phyloP scores from a whole-genome alignment of 1,139 yeast species.

The Debaryomyces sp. region DNA sequence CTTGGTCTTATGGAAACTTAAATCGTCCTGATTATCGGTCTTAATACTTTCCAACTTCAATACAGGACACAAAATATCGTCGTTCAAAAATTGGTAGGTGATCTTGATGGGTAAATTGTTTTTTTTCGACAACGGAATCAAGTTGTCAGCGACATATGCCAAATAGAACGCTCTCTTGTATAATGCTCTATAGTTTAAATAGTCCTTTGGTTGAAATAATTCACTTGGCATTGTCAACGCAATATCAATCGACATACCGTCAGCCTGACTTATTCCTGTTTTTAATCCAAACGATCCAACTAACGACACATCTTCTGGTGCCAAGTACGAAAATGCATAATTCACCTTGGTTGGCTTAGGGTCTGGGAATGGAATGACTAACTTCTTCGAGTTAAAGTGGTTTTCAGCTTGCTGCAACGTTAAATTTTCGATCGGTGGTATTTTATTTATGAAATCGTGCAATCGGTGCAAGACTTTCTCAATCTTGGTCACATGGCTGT shows the following conservation, averaged over 20 bases:
- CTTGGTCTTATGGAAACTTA: conserved; percentile 66
- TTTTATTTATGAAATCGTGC: conserved; percentile 65
- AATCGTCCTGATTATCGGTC: conserved; percentile 50
- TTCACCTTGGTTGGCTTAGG: conserved; percentile 76
- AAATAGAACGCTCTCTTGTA: conserved; percentile 88
- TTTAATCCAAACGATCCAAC: conserved; percentile 91
- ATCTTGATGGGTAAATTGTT: conserved; percentile 58
- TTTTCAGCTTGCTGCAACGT: conserved; percentile 56
- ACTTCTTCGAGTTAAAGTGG: conserved; percentile 48
- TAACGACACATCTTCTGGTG: conserved; percentile 78
- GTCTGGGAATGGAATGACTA: conserved; percentile 83
- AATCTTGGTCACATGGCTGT: conserved; percentile 61
- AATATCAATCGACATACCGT: conserved; percentile 72
- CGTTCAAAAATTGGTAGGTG: conserved; percentile 61
- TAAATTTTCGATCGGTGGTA: conserved; percentile 57
- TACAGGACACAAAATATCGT: conserved; percentile 67
- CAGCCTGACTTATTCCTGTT: conserved; percentile 57
- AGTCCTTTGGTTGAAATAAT: conserved; percentile 84
- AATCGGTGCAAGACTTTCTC: conserved; percentile 80
- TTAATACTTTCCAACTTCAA: conserved; percentile 55
- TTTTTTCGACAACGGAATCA: conserved; percentile 56
- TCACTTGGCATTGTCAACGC: conserved; percentile 78
- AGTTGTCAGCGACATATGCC: conserved; percentile 71
- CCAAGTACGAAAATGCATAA: conserved; percentile 66
- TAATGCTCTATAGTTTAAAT: conserved; percentile 83